These are phyloP conservation scores for Tolypocladium endophyticum DNA, from an alignment of 2,329 filamentous ascomycete genomes.

Conservation along the genomic window DNA sequence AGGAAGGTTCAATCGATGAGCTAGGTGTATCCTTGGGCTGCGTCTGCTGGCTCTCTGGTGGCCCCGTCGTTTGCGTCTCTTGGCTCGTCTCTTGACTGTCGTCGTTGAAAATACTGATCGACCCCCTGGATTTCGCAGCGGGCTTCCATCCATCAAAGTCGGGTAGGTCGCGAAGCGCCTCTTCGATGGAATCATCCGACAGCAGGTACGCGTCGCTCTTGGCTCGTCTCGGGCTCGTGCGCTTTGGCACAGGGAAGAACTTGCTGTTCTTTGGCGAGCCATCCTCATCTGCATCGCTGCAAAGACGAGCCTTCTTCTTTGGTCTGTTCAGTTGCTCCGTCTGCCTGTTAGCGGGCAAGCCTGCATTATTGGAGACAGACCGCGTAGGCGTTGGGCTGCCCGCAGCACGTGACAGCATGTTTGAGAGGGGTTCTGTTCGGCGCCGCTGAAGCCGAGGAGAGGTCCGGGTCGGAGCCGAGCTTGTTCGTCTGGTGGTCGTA, in stretches of 20 bases:
- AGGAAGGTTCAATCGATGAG: conserved; percentile 12
- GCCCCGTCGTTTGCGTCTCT: conserved; percentile 3
- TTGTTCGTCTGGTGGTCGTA: conserved; percentile 6
- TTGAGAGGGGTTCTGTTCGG: conserved; percentile 40
- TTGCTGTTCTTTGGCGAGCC: conserved; percentile 36
- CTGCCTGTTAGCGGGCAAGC: conserved; percentile 3
- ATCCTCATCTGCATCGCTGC: conserved; percentile 28
- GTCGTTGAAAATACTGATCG: conserved; percentile 36
- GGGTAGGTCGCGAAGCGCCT: conserved; percentile 38
- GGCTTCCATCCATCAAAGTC: conserved; percentile 40
- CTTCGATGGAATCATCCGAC: conserved; percentile 48
- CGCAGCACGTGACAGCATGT: conserved; percentile 24
- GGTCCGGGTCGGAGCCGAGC: conserved; percentile 12
- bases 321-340: conserved; percentile 26
- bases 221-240: conserved; percentile 14
- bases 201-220: conserved; percentile 33
- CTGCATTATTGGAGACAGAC: conserved; percentile 5
- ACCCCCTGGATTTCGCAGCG: conserved; percentile 20
- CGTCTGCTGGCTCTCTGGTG: conserved; percentile 12
- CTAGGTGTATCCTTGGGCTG: conserved; percentile 9
- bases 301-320: conserved; percentile 47
- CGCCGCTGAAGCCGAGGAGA: conserved; percentile 34
- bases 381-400: conserved; percentile 9
- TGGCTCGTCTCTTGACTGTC: conserved; percentile 15
- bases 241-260: conserved; percentile 34